These are phyloP conservation scores for Brassica cretica DNA, from an alignment of 345 rosid genomes.

Conservation along the genomic window DNA sequence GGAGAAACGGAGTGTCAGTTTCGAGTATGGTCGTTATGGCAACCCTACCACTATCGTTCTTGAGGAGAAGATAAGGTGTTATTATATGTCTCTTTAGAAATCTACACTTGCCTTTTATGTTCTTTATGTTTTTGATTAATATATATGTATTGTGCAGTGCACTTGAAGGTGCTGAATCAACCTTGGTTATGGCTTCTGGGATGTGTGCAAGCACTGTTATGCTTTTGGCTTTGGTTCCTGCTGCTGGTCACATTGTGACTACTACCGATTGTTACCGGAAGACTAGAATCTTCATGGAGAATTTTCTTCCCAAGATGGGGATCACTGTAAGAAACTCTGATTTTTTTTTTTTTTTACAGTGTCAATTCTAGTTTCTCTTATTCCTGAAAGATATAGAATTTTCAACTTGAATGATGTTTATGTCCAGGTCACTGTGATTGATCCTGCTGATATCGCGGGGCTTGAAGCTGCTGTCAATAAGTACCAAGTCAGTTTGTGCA, in stretches of 20 bases:
- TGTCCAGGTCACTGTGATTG: slow-evolving; percentile 88
- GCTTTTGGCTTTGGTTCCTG: slow-evolving; percentile 95
- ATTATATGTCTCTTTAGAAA: slow-evolving; percentile 7
- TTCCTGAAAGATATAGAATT: neutral
- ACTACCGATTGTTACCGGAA: slow-evolving; percentile 95
- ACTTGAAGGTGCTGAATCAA: slow-evolving; percentile 95
- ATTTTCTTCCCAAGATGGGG: slow-evolving; percentile 87
- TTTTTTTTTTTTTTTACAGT: neutral
- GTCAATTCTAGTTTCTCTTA: neutral
- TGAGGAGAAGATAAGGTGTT: slow-evolving; percentile 97
- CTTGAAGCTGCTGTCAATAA: slow-evolving; percentile 73
- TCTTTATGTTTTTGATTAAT: slow-evolving; percentile 15
- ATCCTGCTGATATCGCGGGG: slow-evolving; percentile 85
- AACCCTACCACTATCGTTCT: slow-evolving; percentile 86
- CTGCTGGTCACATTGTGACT: slow-evolving; percentile 93
- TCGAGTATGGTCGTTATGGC: slow-evolving; percentile 97
- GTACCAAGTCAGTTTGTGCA: slow-evolving; percentile 56
- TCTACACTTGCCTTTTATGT: neutral
- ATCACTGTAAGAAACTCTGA: slow-evolving; percentile 53
- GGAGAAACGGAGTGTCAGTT: slow-evolving; percentile 86
- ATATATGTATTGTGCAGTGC: slow-evolving; percentile 50
- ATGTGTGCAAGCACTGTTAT: slow-evolving; percentile 94
- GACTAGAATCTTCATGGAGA: slow-evolving; percentile 95
- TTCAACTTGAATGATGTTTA: slow-evolving; percentile 16
- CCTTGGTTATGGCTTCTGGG: slow-evolving; percentile 93